Base-by-base conservation (phyloP, 805 yeast genomes). In the Millerozyma miso region DNA sequence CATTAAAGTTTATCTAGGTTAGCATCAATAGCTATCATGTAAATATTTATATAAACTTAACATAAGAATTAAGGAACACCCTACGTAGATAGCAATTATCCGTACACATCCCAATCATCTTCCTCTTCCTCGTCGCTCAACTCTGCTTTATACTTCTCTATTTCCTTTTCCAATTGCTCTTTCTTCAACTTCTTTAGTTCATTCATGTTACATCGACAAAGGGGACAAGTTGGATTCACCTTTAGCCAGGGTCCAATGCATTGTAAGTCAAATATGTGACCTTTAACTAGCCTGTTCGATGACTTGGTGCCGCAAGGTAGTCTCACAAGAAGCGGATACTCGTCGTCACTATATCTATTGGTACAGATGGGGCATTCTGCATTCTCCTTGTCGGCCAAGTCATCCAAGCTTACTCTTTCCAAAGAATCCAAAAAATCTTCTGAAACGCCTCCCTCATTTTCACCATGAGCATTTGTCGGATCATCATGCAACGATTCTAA, bases 161-260 rank as follows among this genome's bases (percentile, higher is more conserved):
- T 53, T 48, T 69, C 74, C 42, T 59, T 60, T 26, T 60, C 67
- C 14, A 71, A 51, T 45, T 56, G 56, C 41, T 61, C 58, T 43
- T 52, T 55, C 15, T 71, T 46, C 34, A 56, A 54, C 37, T 52
- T 49, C 18, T 55, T 57, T 4, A 58, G 59, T 29, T 71, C 76
- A 16, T 77, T 59, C 19, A 90, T 78, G 55, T 88, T 83, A 46
- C 76, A 79, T 49, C 98, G 72, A 58, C 97, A 91, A 54, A 91
- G 62, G 0, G 98, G 98, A 56, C 98, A 90, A 0, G 88, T 83
- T 1, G 76, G 67, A 52, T 84, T 80, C 40, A 80, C 68, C 48
- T 79, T 77, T 40, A 91, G 69, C 98, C 98, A 90, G 0, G 95
- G 93, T 0, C 85, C 83, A 32, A 91, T 81, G 59, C 97, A 90